These are phyloP conservation scores for Penicillium psychrosexuale DNA, from an alignment of 2,329 filamentous ascomycete species.

Conservation along the genomic window DNA sequence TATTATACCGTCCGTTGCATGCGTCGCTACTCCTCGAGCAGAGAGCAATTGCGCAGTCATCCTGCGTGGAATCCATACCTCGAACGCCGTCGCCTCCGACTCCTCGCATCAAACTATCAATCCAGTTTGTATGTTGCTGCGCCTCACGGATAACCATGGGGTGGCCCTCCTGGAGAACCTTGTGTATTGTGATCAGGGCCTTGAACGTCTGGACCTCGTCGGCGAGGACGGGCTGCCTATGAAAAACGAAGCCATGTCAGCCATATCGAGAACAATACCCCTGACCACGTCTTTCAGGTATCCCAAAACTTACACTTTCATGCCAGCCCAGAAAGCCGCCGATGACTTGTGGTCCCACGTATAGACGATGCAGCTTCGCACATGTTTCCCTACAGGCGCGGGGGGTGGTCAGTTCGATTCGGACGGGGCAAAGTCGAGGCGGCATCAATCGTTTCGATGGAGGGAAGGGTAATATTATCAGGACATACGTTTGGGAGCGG, in stretches of 20 bases:
- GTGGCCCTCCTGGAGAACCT: slow-evolving; percentile 95
- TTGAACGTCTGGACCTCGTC: slow-evolving; percentile 99
- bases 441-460: slow-evolving; percentile 9
- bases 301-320: slow-evolving; percentile 82
- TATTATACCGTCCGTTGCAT: slow-evolving; percentile 7
- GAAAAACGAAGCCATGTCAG: slow-evolving; percentile 12
- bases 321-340: slow-evolving; percentile 90
- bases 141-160: slow-evolving; percentile 83
- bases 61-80: slow-evolving; percentile 47
- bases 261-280: background rate
- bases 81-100: slow-evolving; percentile 78
- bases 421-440: background rate
- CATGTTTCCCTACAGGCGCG: slow-evolving; percentile 70
- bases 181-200: slow-evolving; percentile 93
- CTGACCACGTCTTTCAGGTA: background rate
- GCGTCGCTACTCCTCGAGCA: background rate
- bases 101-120: slow-evolving; percentile 85
- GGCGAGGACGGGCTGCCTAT: slow-evolving; percentile 90
- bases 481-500: slow-evolving; percentile 61
- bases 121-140: slow-evolving; percentile 82
- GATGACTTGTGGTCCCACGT: slow-evolving; percentile 99
- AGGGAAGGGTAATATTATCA: slow-evolving; percentile 1
- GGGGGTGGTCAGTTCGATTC: slow-evolving; percentile 7
- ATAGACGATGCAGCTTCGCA: slow-evolving; percentile 95
- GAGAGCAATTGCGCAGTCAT: background rate